Conservation (phyloP, 2,329 filamentous ascomycete genomes). For the Colletotrichum destructivum region DNA sequence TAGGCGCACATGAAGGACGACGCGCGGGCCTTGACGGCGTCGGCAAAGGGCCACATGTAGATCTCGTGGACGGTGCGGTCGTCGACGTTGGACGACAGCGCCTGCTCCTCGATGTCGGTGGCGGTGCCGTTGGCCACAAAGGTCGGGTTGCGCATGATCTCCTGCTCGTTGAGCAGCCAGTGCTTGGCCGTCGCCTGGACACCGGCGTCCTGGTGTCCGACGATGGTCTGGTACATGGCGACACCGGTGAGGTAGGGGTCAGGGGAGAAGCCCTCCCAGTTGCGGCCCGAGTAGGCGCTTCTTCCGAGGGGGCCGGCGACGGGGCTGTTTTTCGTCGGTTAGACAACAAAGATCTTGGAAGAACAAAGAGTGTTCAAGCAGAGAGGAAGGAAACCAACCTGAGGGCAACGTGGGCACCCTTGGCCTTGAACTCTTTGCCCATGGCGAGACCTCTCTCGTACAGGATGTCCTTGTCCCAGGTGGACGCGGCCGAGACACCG, state of each 20-base stretch:
- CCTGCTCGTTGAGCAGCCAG: conserved; percentile 56
- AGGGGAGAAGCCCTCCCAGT: conserved; percentile 76
- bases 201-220: conserved; percentile 53
- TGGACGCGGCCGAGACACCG: conserved; percentile 74
- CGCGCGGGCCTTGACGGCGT: conserved; percentile 51
- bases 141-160: conserved; percentile 51
- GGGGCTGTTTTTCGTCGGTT: conserved; percentile 51
- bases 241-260: conserved; percentile 79
- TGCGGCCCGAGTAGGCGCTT: conserved; percentile 67
- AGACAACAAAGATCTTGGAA: too few species aligned
- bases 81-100: conserved; percentile 64
- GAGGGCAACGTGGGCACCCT: conserved; percentile 81
- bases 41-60: conserved; percentile 55
- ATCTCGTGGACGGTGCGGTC: conserved; percentile 73
- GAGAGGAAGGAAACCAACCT: conserved; percentile 17
- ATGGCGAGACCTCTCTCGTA: conserved; percentile 58
- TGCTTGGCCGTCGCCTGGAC: conserved; percentile 58
- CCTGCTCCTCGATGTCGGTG: conserved; percentile 47
- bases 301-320: conserved; percentile 61
- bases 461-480: conserved; percentile 81
- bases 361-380: too few species aligned
- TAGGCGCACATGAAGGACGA: conserved; percentile 61
- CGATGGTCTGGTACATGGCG: conserved; percentile 54
- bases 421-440: conserved; percentile 75
- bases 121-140: conserved; percentile 47